Conservation (phyloP, 2,329 filamentous ascomycete species). For the Microsporum audouinii region DNA sequence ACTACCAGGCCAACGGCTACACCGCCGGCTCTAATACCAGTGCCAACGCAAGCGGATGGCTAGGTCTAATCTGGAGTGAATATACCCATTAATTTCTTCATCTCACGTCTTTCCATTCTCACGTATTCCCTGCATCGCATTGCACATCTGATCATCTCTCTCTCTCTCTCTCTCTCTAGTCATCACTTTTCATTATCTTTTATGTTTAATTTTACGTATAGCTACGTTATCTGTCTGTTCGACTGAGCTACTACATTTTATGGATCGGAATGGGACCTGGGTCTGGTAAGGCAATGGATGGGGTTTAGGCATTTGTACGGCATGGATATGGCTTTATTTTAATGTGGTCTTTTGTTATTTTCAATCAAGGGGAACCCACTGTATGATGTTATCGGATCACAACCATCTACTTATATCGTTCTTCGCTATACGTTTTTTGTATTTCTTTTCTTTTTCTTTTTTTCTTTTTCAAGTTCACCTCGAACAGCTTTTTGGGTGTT, state of each 20-base stretch:
- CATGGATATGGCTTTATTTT: not conserved
- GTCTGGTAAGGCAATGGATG: not conserved
- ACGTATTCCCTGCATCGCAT: not conserved
- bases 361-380: not conserved
- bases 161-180: too few species aligned
- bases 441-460: not conserved
- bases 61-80: slow-evolving; percentile 4
- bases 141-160: not conserved
- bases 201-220: not conserved
- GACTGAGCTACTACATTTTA: not conserved
- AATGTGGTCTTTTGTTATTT: not conserved
- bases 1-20: not conserved
- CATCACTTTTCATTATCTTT: too few species aligned
- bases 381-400: not conserved
- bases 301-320: not conserved
- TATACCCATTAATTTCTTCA: not conserved
- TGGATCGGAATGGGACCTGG: not conserved
- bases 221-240: not conserved
- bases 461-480: not conserved
- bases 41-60: slow-evolving; percentile 3
- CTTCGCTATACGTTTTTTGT: not conserved
- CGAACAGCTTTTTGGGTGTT: not conserved
- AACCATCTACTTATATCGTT: not conserved
- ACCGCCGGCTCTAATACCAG: not conserved
- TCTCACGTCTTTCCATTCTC: not conserved